Evolutionary conservation across 1,284 basidiomycete genomes (phyloP).

Genomic region (Neotropicomus parvogracilis): DNA sequence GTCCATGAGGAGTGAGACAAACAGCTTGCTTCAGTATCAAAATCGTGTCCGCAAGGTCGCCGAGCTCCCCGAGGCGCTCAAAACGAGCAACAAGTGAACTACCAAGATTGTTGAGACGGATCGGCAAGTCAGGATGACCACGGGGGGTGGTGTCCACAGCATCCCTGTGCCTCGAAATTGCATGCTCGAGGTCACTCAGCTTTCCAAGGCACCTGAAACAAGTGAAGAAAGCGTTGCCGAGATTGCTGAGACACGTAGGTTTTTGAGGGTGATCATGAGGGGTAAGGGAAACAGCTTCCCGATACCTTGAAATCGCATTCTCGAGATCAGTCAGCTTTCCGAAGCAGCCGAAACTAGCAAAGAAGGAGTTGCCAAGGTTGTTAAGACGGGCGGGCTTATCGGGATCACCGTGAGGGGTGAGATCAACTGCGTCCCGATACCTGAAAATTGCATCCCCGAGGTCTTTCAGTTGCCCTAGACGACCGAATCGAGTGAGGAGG

Average conservation of each 20-base stretch:
- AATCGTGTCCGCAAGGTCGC: too few species aligned
- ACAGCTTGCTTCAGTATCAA: too few species aligned
- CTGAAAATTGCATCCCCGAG: slow-evolving; percentile 3
- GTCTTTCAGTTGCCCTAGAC: not conserved
- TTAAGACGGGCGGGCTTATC: not conserved
- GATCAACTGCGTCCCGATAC: not conserved
- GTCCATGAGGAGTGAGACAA: too few species aligned
- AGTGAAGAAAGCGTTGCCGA: not conserved
- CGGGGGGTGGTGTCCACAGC: not conserved
- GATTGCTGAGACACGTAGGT: not conserved
- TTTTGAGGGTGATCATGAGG: not conserved
- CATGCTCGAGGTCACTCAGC: not conserved
- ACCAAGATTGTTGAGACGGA: too few species aligned
- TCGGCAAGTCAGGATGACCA: too few species aligned
- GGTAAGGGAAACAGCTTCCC: not conserved
- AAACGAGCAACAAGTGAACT: too few species aligned
- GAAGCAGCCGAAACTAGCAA: not conserved
- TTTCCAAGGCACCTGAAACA: not conserved
- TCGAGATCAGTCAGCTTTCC: not conserved
- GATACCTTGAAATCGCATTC: not conserved
- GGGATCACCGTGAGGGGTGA: not conserved
- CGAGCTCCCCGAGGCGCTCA: too few species aligned
- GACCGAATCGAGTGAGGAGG: not conserved
- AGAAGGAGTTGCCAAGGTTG: not conserved
- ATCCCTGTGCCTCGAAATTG: not conserved